Percentiles rank a stretch among this genome's conserved stretches.
Conservation (phyloP, 2,329 filamentous ascomycete species). For the Colletotrichum lupini region DNA sequence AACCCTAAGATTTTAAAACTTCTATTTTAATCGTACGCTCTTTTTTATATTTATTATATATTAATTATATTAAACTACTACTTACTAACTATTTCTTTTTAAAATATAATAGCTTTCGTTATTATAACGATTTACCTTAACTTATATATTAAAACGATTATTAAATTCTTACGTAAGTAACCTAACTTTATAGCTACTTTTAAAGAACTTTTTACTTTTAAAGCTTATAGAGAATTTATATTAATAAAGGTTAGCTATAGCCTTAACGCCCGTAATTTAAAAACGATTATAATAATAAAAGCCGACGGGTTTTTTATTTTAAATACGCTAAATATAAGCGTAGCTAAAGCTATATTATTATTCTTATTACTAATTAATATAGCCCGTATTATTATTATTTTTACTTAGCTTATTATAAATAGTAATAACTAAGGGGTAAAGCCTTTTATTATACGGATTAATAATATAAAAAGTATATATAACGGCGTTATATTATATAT, state of each 20-base stretch:
- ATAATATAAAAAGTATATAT: constrained; percentile 40
- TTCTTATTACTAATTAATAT: constrained; percentile 40
- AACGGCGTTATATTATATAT: constrained; percentile 32
- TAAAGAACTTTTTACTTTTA: constrained; percentile 37
- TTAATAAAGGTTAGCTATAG: constrained; percentile 53
- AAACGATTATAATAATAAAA: constrained; percentile 49
- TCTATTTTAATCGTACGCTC: constrained; percentile 38
- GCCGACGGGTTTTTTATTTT: constrained; percentile 47
- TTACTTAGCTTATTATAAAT: constrained; percentile 44
- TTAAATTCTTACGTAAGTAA: background rate
- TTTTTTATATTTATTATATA: background rate
- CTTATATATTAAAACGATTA: constrained; percentile 44
- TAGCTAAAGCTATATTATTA: constrained; percentile 46
- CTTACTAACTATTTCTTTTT: constrained; percentile 15
- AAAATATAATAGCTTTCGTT: constrained; percentile 37
- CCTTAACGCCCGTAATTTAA: constrained; percentile 50
- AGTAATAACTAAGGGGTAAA: constrained; percentile 42
- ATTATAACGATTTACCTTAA: constrained; percentile 46
- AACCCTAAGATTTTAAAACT: constrained; percentile 39
- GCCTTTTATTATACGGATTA: constrained; percentile 45
- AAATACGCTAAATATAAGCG: constrained; percentile 44
- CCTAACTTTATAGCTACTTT: constrained; percentile 37
- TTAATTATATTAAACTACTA: background rate
- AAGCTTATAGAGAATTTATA: constrained; percentile 47
- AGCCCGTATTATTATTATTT: constrained; percentile 45